Base-by-base conservation (phyloP, 805 yeast genomes). In the Spencermartinsiella europaea region DNA sequence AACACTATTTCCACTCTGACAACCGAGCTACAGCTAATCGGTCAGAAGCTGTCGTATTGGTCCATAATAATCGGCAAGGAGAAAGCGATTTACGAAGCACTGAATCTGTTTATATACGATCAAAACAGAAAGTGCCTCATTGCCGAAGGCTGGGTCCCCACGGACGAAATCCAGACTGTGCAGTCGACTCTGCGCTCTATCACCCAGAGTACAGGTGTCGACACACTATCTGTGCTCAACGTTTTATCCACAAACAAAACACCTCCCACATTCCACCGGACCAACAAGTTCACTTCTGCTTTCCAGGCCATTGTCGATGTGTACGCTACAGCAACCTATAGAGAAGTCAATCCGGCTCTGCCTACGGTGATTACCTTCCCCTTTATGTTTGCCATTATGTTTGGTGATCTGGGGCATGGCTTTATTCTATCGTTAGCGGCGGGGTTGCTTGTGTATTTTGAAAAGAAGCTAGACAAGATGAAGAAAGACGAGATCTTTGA, bases 361-460 rank as follows among this genome's bases (percentile, higher is more conserved):
- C 91, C 99, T 3, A 91, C 99, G 1, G 79, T 88, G 40, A 83
- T 93, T 21, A 93, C 99, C 0, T 93, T 93, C 72, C 99, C 99
- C 20, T 93, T 93, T 66, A 85, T 93, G 95, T 93, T 93, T 70
- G 97, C 99, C 22, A 84, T 93, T 59, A 93, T 93, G 99, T 93
- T 93, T 73, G 99, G 99, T 73, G 99, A 93, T 71, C 64, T 90
- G 49, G 99, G 99, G 14, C 99, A 93, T 70, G 99, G 99, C 4
- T 76, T 89, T 49, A 77, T 93, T 40, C 71, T 93, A 65, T 76
- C 83, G 45, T 65, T 84, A 47, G 86, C 88, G 15, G 95, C 95
- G 1, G 67, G 79, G 44, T 66, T 69, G 25, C 70, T 93, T 52
- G 89, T 93, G 8, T 53, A 80, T 42, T 82, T 84, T 62, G 99